Evolutionary conservation across 805 yeast species (phyloP), one percentile per base, ranked within the genome.

Genomic region (Yamadazyma ubonensis): DNA sequence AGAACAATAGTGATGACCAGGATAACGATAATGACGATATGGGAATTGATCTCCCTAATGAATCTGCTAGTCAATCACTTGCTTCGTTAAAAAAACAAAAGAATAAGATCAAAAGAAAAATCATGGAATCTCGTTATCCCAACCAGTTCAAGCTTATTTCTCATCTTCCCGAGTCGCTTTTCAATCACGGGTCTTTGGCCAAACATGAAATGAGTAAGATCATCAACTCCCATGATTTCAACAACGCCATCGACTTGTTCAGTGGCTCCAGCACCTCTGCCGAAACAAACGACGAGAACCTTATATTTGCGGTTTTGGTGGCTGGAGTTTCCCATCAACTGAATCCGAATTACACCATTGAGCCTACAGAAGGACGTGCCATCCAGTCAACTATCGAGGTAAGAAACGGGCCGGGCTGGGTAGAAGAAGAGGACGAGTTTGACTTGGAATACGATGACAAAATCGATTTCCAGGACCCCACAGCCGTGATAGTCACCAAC

Each of bases 21-120:
- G 80, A 75, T 35, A 71, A 73, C 42, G 71, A 64, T 39, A 72
- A 73, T 34, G 80, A 76, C 30, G 81, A 75, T 36, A 70, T 71
- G 63, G 74, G 48, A 52, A 51, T 50, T 28, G 58, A 55, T 14
- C 45, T 48, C 41, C 43, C 36, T 53, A 38, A 34, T 20, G 39
- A 31, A 4, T 30, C 38, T 46, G 53, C 46, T 8, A 49, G 60
- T 21, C 44, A 60, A 32, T 59, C 68, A 4, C 57, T 52, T 11
- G 47, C 63, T 3, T 50, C 71, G 12, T 48, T 63, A 49, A 59
- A 61, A 45, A 51, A 67, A 38, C 58, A 59, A 25, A 43, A 65
- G 20, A 67, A 53, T 39, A 63, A 57, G 43, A 51, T 54, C 34
- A 61, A 65, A 18, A 50, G 57, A 33, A 47, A 44, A 8, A 48